A percentile compares a stretch with the other conserved stretches of the same genome.
Conservation (phyloP, 331 rosid species). For the Spiraea crenata region DNA sequence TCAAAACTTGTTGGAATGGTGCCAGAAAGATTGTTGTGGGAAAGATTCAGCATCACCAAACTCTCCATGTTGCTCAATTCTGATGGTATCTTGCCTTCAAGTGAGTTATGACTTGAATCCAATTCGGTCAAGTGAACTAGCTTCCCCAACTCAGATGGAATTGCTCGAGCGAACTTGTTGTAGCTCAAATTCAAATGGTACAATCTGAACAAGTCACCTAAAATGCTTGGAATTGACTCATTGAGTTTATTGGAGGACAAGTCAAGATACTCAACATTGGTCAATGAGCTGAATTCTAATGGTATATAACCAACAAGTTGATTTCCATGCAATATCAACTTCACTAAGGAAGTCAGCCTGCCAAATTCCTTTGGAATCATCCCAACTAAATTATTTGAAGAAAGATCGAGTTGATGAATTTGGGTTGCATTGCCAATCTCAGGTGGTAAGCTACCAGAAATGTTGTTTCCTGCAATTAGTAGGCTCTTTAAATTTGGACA, state of each 20-base stretch:
- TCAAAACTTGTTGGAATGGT: constrained; percentile 25
- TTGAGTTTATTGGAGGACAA: constrained; percentile 29
- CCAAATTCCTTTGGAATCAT: constrained; percentile 40
- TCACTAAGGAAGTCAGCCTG: constrained; percentile 1
- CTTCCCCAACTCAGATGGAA: constrained; percentile 30
- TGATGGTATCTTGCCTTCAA: constrained; percentile 32
- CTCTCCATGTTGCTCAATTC: constrained; percentile 12
- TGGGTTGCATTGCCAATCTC: constrained; percentile 26
- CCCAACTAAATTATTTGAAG: constrained; percentile 38
- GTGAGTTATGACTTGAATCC: constrained; percentile 28
- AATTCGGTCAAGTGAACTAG: constrained; percentile 13
- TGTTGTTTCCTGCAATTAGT: constrained; percentile 8
- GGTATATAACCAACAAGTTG: constrained; percentile 31
- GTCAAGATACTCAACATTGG: constrained; percentile 16
- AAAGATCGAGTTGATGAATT: constrained; percentile 28
- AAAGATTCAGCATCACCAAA: constrained; percentile 30
- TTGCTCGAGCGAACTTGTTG: constrained; percentile 21
- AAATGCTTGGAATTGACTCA: constrained; percentile 20
- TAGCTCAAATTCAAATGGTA: constrained; percentile 32
- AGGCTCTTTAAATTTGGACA: constrained; percentile 15
- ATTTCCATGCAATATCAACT: constrained; percentile 28
- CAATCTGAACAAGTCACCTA: constrained; percentile 2
- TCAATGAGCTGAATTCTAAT: constrained; percentile 14
- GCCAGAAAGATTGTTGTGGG: constrained; percentile 44
- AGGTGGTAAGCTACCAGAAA: constrained; percentile 25